Percentiles rank a stretch among this genome's conserved stretches.
Evolutionary conservation across 1,284 basidiomycete species (phyloP).

Genomic region (Rhodotorula sp.): DNA sequence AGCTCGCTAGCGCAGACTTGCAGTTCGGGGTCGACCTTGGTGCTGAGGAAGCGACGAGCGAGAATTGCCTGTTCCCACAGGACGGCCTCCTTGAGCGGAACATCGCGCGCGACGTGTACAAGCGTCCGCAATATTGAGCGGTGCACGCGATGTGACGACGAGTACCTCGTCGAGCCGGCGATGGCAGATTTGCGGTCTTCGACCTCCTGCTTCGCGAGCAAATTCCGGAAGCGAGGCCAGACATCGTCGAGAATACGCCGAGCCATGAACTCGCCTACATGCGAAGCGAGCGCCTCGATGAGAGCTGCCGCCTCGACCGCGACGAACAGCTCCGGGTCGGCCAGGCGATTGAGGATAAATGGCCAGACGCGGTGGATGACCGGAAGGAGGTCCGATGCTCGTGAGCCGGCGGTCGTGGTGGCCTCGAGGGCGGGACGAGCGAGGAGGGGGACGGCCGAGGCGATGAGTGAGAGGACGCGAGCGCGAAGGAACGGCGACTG

Average conservation of each 20-base stretch:
- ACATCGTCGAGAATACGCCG: conserved; percentile 79
- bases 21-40: conserved; percentile 64
- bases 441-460: conserved; percentile 69
- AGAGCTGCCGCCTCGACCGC: conserved; percentile 68
- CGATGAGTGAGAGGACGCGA: conserved; percentile 70
- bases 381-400: conserved; percentile 69
- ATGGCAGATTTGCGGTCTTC: conserved; percentile 62
- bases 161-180: conserved; percentile 56
- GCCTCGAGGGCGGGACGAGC: conserved; percentile 46
- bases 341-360: conserved; percentile 74
- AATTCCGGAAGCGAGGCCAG: conserved; percentile 72
- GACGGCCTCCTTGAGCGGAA: conserved; percentile 65
- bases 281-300: conserved; percentile 63
- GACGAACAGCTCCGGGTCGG: conserved; percentile 56
- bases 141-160: conserved; percentile 72
- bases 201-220: conserved; percentile 61
- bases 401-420: background rate
- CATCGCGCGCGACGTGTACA: conserved; percentile 60
- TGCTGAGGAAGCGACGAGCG: conserved; percentile 70
- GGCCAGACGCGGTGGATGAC: conserved; percentile 84
- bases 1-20: conserved; percentile 64
- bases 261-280: conserved; percentile 78
- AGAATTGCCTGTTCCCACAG: conserved; percentile 73
- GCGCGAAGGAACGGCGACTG: conserved; percentile 75
- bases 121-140: conserved; percentile 68